Evolutionary conservation across 495 filamentous ascomycete genomes (phyloP).

Genomic region (Schizothecium vesticola): DNA sequence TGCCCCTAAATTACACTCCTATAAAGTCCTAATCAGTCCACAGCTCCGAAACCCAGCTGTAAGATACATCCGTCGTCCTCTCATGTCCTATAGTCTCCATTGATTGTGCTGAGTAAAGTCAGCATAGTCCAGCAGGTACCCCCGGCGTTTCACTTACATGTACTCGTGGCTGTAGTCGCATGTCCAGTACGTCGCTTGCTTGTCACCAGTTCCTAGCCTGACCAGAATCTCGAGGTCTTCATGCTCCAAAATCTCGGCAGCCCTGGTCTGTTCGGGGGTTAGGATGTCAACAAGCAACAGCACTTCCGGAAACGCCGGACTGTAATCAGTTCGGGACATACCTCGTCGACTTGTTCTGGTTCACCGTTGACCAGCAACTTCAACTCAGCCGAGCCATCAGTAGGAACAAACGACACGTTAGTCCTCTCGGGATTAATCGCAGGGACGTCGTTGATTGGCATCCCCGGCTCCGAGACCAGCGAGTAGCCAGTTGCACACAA

Average conservation of each 20-base stretch:
- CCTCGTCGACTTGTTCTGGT: constrained; percentile 88
- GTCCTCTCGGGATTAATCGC: constrained; percentile 76
- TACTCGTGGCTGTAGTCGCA: constrained; percentile 99
- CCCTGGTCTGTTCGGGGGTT: constrained; percentile 45
- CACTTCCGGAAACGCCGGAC: not conserved
- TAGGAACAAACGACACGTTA: constrained; percentile 85
- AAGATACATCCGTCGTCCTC: not conserved
- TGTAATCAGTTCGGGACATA: constrained; percentile 1
- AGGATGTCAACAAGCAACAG: not conserved
- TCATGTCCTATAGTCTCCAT: constrained; percentile 82
- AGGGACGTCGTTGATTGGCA: constrained; percentile 47
- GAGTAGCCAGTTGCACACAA: constrained; percentile 93
- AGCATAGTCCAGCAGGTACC: not conserved
- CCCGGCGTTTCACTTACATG: constrained; percentile 40
- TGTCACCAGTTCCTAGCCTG: constrained; percentile 61
- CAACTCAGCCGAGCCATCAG: constrained; percentile 72
- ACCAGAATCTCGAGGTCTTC: constrained; percentile 82
- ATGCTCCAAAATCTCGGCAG: constrained; percentile 77
- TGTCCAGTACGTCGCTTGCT: constrained; percentile 85
- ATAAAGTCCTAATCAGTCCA: not conserved
- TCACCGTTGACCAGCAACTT: constrained; percentile 86
- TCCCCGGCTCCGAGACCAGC: constrained; percentile 57
- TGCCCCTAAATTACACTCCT: not conserved
- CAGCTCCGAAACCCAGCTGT: not conserved
- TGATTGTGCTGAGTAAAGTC: constrained; percentile 59